Percentiles rank a stretch among this genome's conserved stretches.
These are phyloP conservation scores for Cardamine chenopodiifolia DNA, from an alignment of 345 rosid genomes.

Conservation along the genomic window DNA sequence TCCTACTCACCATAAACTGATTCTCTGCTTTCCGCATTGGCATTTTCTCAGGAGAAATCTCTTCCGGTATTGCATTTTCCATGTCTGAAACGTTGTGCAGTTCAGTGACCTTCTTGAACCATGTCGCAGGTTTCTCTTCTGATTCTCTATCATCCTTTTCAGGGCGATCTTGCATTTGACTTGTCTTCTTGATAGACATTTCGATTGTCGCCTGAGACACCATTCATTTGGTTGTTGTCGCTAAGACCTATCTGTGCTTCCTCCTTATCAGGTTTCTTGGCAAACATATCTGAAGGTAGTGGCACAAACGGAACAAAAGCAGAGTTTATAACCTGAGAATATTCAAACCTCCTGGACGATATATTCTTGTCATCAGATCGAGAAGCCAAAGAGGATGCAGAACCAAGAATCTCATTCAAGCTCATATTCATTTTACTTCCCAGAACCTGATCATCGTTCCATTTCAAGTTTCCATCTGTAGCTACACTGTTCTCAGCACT, in stretches of 20 bases:
- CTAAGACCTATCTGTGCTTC: constrained; percentile 37
- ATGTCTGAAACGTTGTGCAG: constrained; percentile 58
- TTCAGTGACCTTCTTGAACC: constrained; percentile 72
- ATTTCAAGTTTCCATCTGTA: constrained; percentile 30
- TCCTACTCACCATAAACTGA: constrained; percentile 76
- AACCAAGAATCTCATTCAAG: constrained; percentile 55
- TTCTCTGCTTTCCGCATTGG: constrained; percentile 82
- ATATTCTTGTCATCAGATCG: constrained; percentile 15
- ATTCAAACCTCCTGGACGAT: constrained; percentile 41
- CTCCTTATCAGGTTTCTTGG: constrained; percentile 54
- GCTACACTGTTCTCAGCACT: constrained; percentile 45
- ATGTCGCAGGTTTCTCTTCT: constrained; percentile 61
- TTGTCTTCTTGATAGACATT: constrained; percentile 29
- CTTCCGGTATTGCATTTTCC: constrained; percentile 49
- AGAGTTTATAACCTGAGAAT: constrained; percentile 46
- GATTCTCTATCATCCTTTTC: constrained; percentile 53
- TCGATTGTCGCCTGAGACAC: constrained; percentile 16
- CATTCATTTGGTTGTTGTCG: constrained; percentile 21
- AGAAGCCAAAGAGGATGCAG: constrained; percentile 43
- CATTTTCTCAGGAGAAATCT: constrained; percentile 72
- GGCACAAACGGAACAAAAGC: constrained; percentile 76
- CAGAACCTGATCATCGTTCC: constrained; percentile 23
- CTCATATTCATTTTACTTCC: constrained; percentile 37
- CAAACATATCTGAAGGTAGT: constrained; percentile 75
- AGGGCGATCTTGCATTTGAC: constrained; percentile 34